Base-by-base conservation (phyloP, 305 asterid species). In the Vinca major region DNA sequence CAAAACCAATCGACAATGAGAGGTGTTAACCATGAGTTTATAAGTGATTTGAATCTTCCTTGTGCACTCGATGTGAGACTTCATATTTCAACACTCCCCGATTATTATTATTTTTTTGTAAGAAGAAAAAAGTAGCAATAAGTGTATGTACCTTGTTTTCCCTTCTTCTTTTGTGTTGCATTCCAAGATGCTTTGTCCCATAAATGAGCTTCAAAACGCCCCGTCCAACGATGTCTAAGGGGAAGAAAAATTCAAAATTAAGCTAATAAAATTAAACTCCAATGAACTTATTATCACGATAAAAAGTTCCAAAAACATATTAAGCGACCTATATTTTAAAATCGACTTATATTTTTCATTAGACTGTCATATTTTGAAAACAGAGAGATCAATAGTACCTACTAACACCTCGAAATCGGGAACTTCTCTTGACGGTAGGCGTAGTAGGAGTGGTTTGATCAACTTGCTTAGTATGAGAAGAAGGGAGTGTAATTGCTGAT, bases 171-270 rank as follows among this genome's bases (percentile, higher is more conserved):
- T 73, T 84, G 91, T 36, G 91, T 85, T 2, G 66, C 86, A 84
- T 87, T 87, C 95, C 91, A 87, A 39, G 88, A 77, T 61, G 82
- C 85, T 80, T 87, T 87, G 77, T 87, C 95, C 91, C 95, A 87
- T 48, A 85, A 68, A 84, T 87, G 95, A 68, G 95, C 91, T 68
- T 87, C 95, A 19, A 63, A 85, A 26, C 95, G 78, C 72, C 95
- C 88, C 0, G 91, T 87, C 95, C 95, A 87, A 39, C 91, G 74
- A 78, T 85, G 95, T 54, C 91, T 87, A 65, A 48, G 8, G 44
- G 62, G 52, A 65, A 62, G 52, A 65, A 11, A 49, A 11, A 65
- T 26, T 14, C 26, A 16, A 14, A 12, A 19, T 37, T 6, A 37
- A 5, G 26, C 36, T 39, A 44, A 47, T 26, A 26, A 26, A 26